Evolutionary conservation across 805 yeast genomes (phyloP), one percentile per base, ranked within the genome.

Genomic region (Metschnikowia gelsemii): DNA sequence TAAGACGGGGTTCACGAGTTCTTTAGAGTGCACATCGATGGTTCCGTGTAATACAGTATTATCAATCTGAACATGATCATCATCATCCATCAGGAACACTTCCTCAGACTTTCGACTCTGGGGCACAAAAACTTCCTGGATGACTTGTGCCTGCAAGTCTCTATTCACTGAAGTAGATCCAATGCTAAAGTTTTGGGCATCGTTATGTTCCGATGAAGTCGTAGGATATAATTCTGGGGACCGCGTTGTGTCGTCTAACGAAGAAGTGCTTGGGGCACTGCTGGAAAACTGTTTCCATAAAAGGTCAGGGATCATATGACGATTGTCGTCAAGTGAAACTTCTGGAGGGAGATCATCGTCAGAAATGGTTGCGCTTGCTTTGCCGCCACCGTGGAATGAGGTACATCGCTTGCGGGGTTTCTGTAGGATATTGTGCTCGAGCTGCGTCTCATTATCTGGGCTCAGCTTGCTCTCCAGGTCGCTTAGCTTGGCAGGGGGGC

Each of bases 311-410:
- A 91, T 82, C 41, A 91, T 90, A 62, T 91, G 99, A 44, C 79
- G 82, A 61, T 91, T 91, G 56, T 91, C 98, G 59, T 88, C 90
- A 24, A 91, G 71, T 1, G 86, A 81, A n/a, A 91, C 98, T 56
- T 88, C 96, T 2, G 91, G 86, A 8, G 79, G 70, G 5, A 59
- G 54, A 30, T 59, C 69, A 45, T 54, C 54, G 14, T 32, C 28
- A 14, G n/a, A 32, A 4, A 46, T 31, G 23, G 32, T 27, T 5
- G 38, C 22, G 16, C 42, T 38, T 2, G 44, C 39, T 13, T 46
- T 43, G 13, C 25, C 14, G 22, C 36, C 24, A 25, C 36, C 29
- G 21, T 41, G 44, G 18, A 35, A 35, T 4, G 44, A 41, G 5
- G 27, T 35, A 8, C 39, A 19, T 2, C 44, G 36, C 24, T 41